Evolutionary conservation across 352 stramenopile genomes (phyloP), one percentile per base, ranked within the genome.

Genomic region (Stramenopiles sp.): DNA sequence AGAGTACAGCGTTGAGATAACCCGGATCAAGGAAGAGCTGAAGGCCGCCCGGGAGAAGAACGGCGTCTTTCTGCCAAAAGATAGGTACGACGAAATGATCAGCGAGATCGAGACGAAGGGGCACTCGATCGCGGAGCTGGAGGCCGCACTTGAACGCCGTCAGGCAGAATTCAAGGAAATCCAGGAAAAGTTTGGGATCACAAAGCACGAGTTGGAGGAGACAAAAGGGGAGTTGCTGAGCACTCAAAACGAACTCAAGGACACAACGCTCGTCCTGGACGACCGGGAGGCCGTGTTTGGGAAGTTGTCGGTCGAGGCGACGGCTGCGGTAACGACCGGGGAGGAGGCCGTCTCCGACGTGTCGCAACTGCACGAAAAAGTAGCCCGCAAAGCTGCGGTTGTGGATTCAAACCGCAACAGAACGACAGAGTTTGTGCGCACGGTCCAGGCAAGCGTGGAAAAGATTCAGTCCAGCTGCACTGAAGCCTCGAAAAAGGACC

Each of bases 1-100:
- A 74, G 89, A 96, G 77, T 96, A 94, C 73, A 85, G 85, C 3
- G 87, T 79, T 68, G 91, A 96, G 77, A 94, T 97, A 49, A 87
- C 94, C 76, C 84, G 81, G 18, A 81, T 96, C 0, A 86, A 87
- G 1, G 84, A 80, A 34, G 87, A 89, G 1, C 78, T 95, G 18
- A 79, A 87, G 68, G 82, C 88, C 37, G 88, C 90, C 1, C 83
- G 91, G 69, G 80, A 88, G 4, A 96, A 96, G 79, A 91, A 96
- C 68, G 91, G 91, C 4, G 91, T 96, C 32, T 95, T 90, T 37
- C 75, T 96, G 4, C 87, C 87, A 1, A 83, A 89, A 31, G 88
- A 87, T 6, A 84, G 93, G 74, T 96, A 89, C 76, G 84, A 89
- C 3, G 88, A 94, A 73, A 95, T 97, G 0, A 87, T 92, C 78